Percentiles rank a stretch among this genome's conserved stretches.
phyloP scores from a whole-genome alignment of 108 stramenopile species.

The Heterococcus sp. region DNA sequence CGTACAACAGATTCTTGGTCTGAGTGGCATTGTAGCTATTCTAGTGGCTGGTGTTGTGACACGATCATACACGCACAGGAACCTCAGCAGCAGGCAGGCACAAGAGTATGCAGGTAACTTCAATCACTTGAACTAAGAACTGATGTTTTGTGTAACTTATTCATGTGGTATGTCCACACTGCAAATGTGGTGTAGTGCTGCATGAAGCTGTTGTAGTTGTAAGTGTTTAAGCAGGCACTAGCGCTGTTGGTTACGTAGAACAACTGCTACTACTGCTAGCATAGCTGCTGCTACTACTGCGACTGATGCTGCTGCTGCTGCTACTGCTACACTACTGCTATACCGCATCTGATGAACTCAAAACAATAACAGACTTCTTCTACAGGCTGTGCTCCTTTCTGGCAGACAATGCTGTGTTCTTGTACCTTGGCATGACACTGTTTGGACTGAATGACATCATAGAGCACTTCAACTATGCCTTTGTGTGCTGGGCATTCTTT shows the following conservation, averaged over 20 bases:
- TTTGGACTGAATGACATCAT: constrained; percentile 47
- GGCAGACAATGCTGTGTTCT: constrained; percentile 74
- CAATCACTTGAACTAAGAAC: not conserved
- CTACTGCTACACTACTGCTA: too few species aligned
- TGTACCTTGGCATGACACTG: constrained; percentile 73
- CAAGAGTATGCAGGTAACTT: not conserved
- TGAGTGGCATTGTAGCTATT: not conserved
- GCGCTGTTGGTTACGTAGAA: too few species aligned
- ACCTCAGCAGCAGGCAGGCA: not conserved
- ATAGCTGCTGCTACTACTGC: too few species aligned
- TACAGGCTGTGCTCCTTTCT: not conserved
- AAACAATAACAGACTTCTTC: constrained; percentile 1
- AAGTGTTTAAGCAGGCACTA: too few species aligned
- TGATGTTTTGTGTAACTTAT: not conserved
- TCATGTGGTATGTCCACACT: not conserved
- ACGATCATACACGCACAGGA: not conserved
- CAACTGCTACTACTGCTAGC: too few species aligned
- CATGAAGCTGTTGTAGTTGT: not conserved
- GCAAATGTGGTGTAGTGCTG: not conserved
- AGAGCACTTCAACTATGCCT: constrained; percentile 47
- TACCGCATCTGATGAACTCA: too few species aligned
- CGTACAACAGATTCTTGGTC: not conserved
- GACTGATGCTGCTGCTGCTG: too few species aligned
- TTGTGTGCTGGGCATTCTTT: constrained; percentile 61
- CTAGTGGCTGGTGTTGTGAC: not conserved